Percentiles rank a stretch among this genome's conserved stretches.
These are phyloP conservation scores for Carex pumila DNA, from an alignment of 176 grass and related monocot genomes.

Conservation along the genomic window DNA sequence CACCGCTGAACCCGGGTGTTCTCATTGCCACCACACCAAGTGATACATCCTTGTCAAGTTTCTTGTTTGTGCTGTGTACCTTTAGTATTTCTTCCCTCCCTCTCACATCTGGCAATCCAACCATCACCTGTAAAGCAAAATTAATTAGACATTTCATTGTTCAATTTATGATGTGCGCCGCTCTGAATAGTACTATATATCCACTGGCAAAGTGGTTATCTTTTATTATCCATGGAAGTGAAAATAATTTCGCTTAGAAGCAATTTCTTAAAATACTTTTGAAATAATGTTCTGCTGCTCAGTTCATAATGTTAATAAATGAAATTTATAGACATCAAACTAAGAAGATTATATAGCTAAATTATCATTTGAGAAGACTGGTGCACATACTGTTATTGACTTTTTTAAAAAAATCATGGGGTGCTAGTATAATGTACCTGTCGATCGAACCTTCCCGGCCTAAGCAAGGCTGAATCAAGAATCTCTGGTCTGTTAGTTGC, in stretches of 20 bases:
- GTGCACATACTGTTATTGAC: neutral
- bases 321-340: neutral
- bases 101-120: conserved; percentile 57
- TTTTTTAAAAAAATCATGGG: neutral
- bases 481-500: conserved; percentile 72
- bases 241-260: no score
- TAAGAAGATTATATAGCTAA: neutral
- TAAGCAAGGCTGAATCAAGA: conserved; percentile 67
- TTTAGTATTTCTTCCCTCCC: conserved; percentile 74
- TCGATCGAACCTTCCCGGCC: conserved; percentile 59
- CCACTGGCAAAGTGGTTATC: no score
- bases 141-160: neutral
- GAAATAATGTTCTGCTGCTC: no score
- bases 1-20: conserved; percentile 73
- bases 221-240: no score
- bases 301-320: no score
- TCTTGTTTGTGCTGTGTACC: conserved; percentile 67
- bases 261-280: no score
- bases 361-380: neutral
- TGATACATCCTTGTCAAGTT: conserved; percentile 53
- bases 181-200: neutral
- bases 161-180: neutral
- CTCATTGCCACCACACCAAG: conserved; percentile 70
- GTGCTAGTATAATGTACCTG: conserved; percentile 13
- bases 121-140: conserved; percentile 37